A percentile compares a stretch with the other conserved stretches of the same genome.
Conservation (phyloP, 2,329 filamentous ascomycete species). For the Magnaporthiopsis rhizophila region DNA sequence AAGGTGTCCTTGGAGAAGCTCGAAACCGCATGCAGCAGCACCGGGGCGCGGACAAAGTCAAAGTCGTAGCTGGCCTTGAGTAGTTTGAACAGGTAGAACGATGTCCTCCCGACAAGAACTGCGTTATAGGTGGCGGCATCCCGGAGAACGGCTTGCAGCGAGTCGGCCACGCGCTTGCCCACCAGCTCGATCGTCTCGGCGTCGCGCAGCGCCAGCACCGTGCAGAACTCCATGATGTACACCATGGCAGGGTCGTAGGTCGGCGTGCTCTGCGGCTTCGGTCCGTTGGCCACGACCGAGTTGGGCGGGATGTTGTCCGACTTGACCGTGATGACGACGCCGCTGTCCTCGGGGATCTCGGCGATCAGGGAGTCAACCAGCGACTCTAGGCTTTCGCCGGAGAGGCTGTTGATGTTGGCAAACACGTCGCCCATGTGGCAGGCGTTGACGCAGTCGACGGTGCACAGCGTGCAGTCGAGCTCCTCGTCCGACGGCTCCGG, state of each 20-base stretch:
- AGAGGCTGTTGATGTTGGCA: constrained; percentile 58
- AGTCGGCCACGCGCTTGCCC: constrained; percentile 72
- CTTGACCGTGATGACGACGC: constrained; percentile 82
- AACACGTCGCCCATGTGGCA: constrained; percentile 81
- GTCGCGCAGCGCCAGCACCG: constrained; percentile 71
- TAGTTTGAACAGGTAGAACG: constrained; percentile 79
- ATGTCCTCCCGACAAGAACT: constrained; percentile 72
- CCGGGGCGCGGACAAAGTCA: constrained; percentile 84
- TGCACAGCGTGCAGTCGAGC: constrained; percentile 87
- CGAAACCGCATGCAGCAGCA: constrained; percentile 85
- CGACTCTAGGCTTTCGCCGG: constrained; percentile 25
- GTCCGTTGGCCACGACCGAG: constrained; percentile 48
- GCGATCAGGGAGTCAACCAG: constrained; percentile 68
- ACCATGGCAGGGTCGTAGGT: constrained; percentile 79
- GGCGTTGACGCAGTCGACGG: constrained; percentile 87
- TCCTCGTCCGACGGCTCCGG: constrained; percentile 97
- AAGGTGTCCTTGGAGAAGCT: constrained; percentile 74
- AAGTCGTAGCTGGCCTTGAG: constrained; percentile 81
- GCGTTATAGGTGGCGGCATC: constrained; percentile 73
- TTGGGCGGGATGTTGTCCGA: constrained; percentile 61
- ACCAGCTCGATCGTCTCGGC: constrained; percentile 62
- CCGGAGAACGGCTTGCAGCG: constrained; percentile 72
- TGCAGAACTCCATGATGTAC: constrained; percentile 87
- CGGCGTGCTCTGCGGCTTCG: constrained; percentile 47
- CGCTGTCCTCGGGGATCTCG: constrained; percentile 70